Base-by-base conservation (phyloP, 1,284 basidiomycete genomes). In the Heterobasidion occidentale region DNA sequence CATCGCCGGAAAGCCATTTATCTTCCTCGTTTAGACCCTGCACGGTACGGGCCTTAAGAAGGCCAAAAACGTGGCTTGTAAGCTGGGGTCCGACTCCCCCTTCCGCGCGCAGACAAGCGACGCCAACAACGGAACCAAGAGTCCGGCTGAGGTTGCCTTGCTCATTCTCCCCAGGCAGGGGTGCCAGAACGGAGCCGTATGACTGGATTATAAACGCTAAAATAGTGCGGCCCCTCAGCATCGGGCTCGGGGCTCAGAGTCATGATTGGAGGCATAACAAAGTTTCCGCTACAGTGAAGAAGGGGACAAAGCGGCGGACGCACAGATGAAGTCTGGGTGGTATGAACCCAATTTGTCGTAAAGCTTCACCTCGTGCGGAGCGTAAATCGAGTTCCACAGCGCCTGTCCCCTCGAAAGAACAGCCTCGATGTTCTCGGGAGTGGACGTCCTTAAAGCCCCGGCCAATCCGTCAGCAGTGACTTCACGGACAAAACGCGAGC, bases 321-420 rank as follows among this genome's bases (percentile, higher is more conserved):
- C 71, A 90, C 88, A 76, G 68, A 90, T 89, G 77, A 90, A 88
- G 77, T 91, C 88, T 62, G 88, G 88, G 69, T 91, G 88, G 76
- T 93, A 92, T 52, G 81, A 79, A 66, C 81, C 84, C 60, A 99
- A 83, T 74, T 97, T 98, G 71, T 83, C 74, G 71, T 94, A 80
- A 64, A 99, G 85, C 75, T 97, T 98, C 71, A 83, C 81, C 66
- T 84, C 84, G 74, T 94, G 88, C 62, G 94, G 94, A 65, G 84
- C 77, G 74, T 99, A 99, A 71, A 99, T 95, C 59, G 86, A 85
- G 69, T 90, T 81, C 93, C 95, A 99, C 59, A 96, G 77, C 48
- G 72, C 76, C 65, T 72, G 78, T 53, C 91, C 91, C 64, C 87
- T 82, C 65, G 74, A 71, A 66, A 83, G 68, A 62, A 85, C 84